A percentile compares a stretch with the other conserved stretches of the same genome.
Conservation (phyloP, 495 filamentous ascomycete genomes). For the Talaromyces liani region DNA sequence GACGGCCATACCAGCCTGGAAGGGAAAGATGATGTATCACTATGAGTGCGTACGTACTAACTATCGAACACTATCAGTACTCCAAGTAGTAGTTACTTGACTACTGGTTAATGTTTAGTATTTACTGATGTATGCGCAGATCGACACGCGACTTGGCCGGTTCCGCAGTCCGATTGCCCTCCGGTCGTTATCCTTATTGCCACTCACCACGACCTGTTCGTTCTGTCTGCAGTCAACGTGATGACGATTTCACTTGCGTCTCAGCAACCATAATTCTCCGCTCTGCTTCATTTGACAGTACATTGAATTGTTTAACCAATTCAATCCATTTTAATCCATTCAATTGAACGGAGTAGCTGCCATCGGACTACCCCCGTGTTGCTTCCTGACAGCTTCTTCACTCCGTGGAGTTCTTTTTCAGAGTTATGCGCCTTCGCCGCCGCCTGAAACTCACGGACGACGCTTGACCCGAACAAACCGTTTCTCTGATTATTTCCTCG, state of each 20-base stretch:
- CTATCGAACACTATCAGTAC: background rate
- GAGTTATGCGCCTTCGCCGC: conserved; percentile 3
- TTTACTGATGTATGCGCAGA: conserved; percentile 1
- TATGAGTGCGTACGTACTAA: background rate
- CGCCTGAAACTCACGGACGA: background rate
- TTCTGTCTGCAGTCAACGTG: background rate
- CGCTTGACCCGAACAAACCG: background rate
- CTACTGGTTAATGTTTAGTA: background rate
- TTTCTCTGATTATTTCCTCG: background rate
- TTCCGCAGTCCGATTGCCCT: conserved; percentile 8
- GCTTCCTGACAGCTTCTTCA: too few species aligned
- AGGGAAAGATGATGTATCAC: background rate
- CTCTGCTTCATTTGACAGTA: background rate
- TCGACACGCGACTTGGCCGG: conserved; percentile 8
- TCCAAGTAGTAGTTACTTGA: background rate
- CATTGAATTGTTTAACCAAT: background rate
- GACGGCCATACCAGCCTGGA: background rate
- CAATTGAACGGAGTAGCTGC: background rate
- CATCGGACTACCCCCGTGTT: background rate
- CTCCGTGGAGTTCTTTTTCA: conserved; percentile 2
- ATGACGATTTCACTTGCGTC: background rate
- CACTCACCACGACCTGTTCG: background rate
- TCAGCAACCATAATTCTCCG: background rate
- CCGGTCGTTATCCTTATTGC: background rate
- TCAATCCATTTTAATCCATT: background rate